Base-by-base conservation (phyloP, 176 grass and related monocot species). In the Chrysopogon serrulatus region DNA sequence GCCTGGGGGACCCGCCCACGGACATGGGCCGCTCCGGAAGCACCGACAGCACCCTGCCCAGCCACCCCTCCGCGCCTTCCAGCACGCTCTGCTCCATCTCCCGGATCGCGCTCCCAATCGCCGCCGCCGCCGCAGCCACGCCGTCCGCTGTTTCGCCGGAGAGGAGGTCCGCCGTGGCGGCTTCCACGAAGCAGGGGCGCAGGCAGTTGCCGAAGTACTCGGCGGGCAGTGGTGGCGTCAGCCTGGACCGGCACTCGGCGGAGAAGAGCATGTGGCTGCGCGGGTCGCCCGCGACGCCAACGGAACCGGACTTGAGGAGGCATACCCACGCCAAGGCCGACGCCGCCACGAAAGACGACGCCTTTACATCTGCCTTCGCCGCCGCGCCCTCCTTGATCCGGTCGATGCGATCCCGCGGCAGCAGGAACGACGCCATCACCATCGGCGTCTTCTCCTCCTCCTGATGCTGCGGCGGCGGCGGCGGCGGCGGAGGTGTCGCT, bases 151-250 rank as follows among this genome's bases (percentile, higher is more conserved):
- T 51, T 5, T 66, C 15, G 5, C 76, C 62, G 1, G 47, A 17
- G 30, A 93, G 19, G 11, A 77, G 74, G 49, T 90, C 87, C 12
- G 37, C 71, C 1, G 73, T 44, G 19, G 48, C 67, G 34, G 68
- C 81, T 42, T 87, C 70, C 41, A 75, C 85, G 32, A 93, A 87
- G 71, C 77, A 90, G n/a, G 77, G 77, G 19, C 76, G 40, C 39
- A 87, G 18, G 81, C 87, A 87, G 66, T 87, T 93, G 11, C 91
- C 91, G 35, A 90, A 90, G 84, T 90, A 93, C 40, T 76, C 79
- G 4, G 47, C 31, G 0, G 84, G 81, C 41, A 90, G 30, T 14
- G 44, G 71, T n/a, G 91, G 85, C 16, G 32, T 10, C 26, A 93
- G 48, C 28, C 84, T 69, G 3, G 30, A 37, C 36, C 87, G 70